These are phyloP conservation scores for Cucumis cinereus DNA, from an alignment of 306 rosid species.

Conservation along the genomic window DNA sequence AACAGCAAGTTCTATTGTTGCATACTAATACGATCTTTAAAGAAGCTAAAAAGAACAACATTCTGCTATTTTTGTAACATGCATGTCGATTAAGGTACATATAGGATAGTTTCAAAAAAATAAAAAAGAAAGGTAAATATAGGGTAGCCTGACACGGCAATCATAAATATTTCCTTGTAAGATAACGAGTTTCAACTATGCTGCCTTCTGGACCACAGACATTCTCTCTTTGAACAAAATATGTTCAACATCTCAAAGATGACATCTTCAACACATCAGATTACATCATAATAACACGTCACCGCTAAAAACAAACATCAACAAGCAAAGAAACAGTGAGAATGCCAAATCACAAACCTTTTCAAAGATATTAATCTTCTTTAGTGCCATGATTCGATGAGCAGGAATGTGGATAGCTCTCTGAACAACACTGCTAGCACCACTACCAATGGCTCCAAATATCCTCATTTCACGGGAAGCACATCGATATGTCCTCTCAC, in stretches of 20 bases:
- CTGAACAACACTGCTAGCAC: constrained; percentile 94
- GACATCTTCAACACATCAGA: neutral
- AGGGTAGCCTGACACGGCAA: neutral
- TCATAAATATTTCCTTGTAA: neutral
- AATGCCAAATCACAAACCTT: constrained; percentile 36
- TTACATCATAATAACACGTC: neutral
- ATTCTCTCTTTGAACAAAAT: neutral
- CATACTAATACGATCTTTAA: neutral
- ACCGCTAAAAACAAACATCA: neutral
- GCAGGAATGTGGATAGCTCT: constrained; percentile 88
- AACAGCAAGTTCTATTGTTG: neutral
- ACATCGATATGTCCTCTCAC: constrained; percentile 63
- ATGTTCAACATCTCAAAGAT: neutral
- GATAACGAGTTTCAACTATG: neutral
- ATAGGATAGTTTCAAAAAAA: neutral
- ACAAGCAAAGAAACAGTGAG: neutral
- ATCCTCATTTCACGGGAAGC: constrained; percentile 80
- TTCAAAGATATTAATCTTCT: constrained; percentile 93
- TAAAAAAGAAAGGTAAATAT: neutral
- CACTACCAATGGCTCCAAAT: constrained; percentile 94
- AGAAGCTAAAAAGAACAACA: neutral
- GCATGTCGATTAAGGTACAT: neutral
- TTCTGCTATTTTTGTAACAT: neutral
- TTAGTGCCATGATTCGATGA: constrained; percentile 71
- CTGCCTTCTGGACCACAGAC: neutral